Evolutionary conservation across 352 stramenopile genomes (phyloP), one percentile per base, ranked within the genome.

Genomic region (Halophytophthora polymorphica): DNA sequence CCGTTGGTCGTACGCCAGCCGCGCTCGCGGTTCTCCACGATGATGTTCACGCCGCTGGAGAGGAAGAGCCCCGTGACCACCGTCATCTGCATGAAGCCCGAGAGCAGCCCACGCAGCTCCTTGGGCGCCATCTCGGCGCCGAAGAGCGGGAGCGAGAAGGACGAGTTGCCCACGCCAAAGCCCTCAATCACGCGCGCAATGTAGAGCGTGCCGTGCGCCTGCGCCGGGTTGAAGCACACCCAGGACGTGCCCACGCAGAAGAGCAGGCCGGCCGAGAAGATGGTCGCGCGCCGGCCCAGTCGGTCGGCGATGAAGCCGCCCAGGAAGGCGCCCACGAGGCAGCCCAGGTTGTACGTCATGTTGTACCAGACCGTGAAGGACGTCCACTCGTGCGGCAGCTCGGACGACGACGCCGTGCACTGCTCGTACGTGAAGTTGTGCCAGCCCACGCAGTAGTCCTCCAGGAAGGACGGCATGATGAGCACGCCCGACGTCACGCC

Each of bases 1-100:
- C 46, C 56, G 44, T 71, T 71, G 2, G 62, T 66, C n/a, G 45
- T 54, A 28, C 63, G 63, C 63, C 53, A 71, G 7, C 63, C 53
- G 10, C 53, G 22, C 22, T 51, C 38, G 1, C 44, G n/a, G 31
- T 66, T 48, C 53, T 68, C 43, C 17, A 67, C 50, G 34, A 54
- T 50, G 39, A 55, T 56, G 43, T 71, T 71, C 12, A 71, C 44
- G 13, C 52, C 43, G 29, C 47, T 65, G 22, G 57, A 57, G 14
- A 71, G 37, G 33, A 66, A 56, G 11, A 67, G 36, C n/a, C 62
- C 58, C 5, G 42, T 66, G 22, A 57, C 49, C 15, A 69, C 50
- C 2, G 61, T 54, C 61, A 69, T 58, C 28, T 70, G 61, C 39
- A 65, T 63, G 45, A 62, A 71, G 13, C 62, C 62, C 15, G 57